These are phyloP conservation scores for Trichomonascaceae sp. DNA, from an alignment of 1,139 yeast genomes.

Conservation along the genomic window DNA sequence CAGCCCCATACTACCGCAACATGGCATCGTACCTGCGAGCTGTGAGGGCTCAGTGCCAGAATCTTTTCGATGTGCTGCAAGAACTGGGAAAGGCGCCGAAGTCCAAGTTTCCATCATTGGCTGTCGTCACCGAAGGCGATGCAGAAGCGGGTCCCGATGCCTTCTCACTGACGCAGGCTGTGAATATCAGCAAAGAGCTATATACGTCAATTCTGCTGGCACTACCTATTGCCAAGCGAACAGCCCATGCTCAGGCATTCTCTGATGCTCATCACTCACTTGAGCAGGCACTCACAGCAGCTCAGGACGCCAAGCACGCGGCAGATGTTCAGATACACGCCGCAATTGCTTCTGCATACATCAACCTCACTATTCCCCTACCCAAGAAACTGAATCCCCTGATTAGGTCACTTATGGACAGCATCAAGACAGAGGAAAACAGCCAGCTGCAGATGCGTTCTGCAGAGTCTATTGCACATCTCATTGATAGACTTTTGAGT, in stretches of 20 bases:
- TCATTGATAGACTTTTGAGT: slow-evolving; percentile 28
- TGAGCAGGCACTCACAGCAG: slow-evolving; percentile 53
- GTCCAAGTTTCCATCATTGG: slow-evolving; percentile 69
- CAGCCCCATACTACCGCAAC: slow-evolving; percentile 52
- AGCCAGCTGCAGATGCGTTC: slow-evolving; percentile 55
- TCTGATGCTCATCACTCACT: slow-evolving; percentile 72
- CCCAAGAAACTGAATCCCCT: slow-evolving; percentile 84
- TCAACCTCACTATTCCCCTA: slow-evolving; percentile 36
- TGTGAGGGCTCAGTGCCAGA: slow-evolving; percentile 77
- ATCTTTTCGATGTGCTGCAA: slow-evolving; percentile 62
- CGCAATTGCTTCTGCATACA: slow-evolving; percentile 54
- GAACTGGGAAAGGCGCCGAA: slow-evolving; percentile 64
- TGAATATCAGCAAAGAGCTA: slow-evolving; percentile 49
- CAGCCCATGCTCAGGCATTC: slow-evolving; percentile 58
- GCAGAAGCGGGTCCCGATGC: slow-evolving; percentile 92
- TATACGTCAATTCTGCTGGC: slow-evolving; percentile 51
- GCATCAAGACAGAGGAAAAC: slow-evolving; percentile 66
- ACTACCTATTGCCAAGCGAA: slow-evolving; percentile 59
- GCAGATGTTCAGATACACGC: slow-evolving; percentile 59
- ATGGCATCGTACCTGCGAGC: slow-evolving; percentile 77
- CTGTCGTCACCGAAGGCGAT: slow-evolving; percentile 89
- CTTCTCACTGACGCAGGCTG: slow-evolving; percentile 68
- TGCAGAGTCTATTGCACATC: slow-evolving; percentile 52
- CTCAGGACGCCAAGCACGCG: slow-evolving; percentile 38
- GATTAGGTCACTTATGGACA: slow-evolving; percentile 86